A percentile compares a stretch with the other conserved stretches of the same genome.
phyloP scores from a whole-genome alignment of 768 basidiomycete genomes.

The Naganishia vaughanmartiniae region DNA sequence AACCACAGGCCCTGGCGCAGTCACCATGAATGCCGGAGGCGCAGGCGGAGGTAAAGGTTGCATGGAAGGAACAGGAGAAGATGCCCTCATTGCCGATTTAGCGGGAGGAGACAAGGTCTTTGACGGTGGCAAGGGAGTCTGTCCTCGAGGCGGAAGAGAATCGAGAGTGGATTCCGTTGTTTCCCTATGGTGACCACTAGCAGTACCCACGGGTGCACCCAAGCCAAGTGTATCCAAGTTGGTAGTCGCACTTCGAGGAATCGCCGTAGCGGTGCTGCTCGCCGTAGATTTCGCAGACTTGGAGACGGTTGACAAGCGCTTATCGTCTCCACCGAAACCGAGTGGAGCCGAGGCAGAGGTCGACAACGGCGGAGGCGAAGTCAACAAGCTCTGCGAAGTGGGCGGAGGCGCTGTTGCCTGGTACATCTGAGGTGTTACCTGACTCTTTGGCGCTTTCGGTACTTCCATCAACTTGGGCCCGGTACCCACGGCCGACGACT shows the following conservation, averaged over 20 bases:
- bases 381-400: slow-evolving; percentile 30
- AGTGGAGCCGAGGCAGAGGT: slow-evolving; percentile 24
- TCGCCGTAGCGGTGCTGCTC: slow-evolving; percentile 1
- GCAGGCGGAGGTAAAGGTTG: slow-evolving; percentile 26
- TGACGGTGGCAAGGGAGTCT: slow-evolving; percentile 44
- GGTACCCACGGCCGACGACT: background rate
- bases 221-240: slow-evolving; percentile 20
- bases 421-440: slow-evolving; percentile 46
- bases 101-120: slow-evolving; percentile 43
- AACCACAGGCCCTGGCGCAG: slow-evolving; percentile 47
- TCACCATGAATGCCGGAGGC: slow-evolving; percentile 41
- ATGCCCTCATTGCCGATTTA: slow-evolving; percentile 48
- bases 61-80: slow-evolving; percentile 37
- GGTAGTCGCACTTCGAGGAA: slow-evolving; percentile 25
- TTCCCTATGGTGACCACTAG: background rate
- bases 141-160: slow-evolving; percentile 31
- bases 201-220: slow-evolving; percentile 21
- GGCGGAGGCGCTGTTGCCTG: slow-evolving; percentile 31
- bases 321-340: slow-evolving; percentile 20
- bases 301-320: slow-evolving; percentile 16
- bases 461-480: slow-evolving; percentile 47
- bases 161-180: background rate
- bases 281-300: slow-evolving; percentile 13
- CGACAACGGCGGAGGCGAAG: slow-evolving; percentile 29
- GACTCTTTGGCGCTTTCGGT: slow-evolving; percentile 49